Base-by-base conservation (phyloP, 352 stramenopile species). In the Globisporangium iwayamae region DNA sequence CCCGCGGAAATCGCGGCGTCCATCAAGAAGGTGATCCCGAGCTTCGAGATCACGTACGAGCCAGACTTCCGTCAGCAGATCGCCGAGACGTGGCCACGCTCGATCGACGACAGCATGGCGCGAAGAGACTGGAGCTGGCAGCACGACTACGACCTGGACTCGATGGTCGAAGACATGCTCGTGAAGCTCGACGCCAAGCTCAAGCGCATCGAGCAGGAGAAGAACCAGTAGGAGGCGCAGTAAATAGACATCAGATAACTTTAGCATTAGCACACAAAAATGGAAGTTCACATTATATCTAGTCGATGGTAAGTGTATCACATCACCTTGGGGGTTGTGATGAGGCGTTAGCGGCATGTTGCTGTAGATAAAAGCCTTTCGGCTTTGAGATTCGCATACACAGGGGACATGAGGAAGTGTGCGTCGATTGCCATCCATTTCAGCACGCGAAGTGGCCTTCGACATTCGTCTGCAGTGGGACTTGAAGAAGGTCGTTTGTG, bases 11-110 rank as follows among this genome's bases (percentile, higher is more conserved):
- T 98, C 30, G 91, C 75, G 0, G 78, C 67, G 45, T 91, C 86
- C 16, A 97, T 98, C 65, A 67, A 87, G 62, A 93, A 94, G 76
- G 62, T 93, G 39, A 81, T 98, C 54, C 91, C 91, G 25, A 73
- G 68, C 66, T 97, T 97, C 72, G 67, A 89, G 70, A 96, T 96
- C 57, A 72, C 78, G 52, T 97, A 96, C 73, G 79, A 80, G 63
- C 90, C 90, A 0, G 91, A 97, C 69, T 97, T 95, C 67, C 79
- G 91, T 47, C 91, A 98, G 75, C 68, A 90, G 55, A 98, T 98
- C 63, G 91, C 91, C 36, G 86, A 96, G 67, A 96, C 91, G 16
- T 98, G 91, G 91, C 91, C 91, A 3, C 72, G 80, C 39, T 92
- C 84, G 22, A 72, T 98, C 5, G 89, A 98, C 63, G 89, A 97